Evolutionary conservation across 768 basidiomycete species (phyloP).

Genomic region (Zangia roseola): DNA sequence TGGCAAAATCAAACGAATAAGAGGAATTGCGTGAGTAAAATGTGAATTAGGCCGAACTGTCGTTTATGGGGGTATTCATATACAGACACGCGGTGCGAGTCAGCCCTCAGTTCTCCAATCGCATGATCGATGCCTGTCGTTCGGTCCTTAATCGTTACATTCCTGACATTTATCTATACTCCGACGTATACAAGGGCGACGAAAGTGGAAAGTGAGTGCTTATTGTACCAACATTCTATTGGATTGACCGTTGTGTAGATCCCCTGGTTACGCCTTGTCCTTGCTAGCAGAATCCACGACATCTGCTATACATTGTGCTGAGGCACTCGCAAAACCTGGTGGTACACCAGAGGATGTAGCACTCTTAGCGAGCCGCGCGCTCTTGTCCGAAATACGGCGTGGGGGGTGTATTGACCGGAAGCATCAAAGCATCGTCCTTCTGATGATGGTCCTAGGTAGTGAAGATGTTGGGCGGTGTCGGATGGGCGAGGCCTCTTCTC

Average conservation of each 20-base stretch:
- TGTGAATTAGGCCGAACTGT: background rate
- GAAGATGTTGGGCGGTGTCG: slow-evolving; percentile 92
- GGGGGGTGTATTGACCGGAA: slow-evolving; percentile 92
- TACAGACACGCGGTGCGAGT: slow-evolving; percentile 92
- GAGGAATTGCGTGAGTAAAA: slow-evolving; percentile 85
- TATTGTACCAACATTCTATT: background rate
- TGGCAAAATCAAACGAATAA: slow-evolving; percentile 90
- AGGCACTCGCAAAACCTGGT: slow-evolving; percentile 80
- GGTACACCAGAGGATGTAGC: slow-evolving; percentile 93
- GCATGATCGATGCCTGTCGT: slow-evolving; percentile 94
- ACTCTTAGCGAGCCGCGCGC: slow-evolving; percentile 69
- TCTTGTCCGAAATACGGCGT: slow-evolving; percentile 73
- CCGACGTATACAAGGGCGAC: slow-evolving; percentile 96
- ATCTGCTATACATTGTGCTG: slow-evolving; percentile 81
- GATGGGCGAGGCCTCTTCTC: slow-evolving; percentile 78
- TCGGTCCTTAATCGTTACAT: slow-evolving; percentile 94
- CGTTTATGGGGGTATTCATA: background rate
- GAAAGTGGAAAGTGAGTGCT: slow-evolving; percentile 89
- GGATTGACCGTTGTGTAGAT: slow-evolving; percentile 46
- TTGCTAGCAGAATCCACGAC: slow-evolving; percentile 93
- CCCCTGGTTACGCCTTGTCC: slow-evolving; percentile 92
- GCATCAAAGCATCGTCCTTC: slow-evolving; percentile 81
- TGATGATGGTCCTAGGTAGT: slow-evolving; percentile 95
- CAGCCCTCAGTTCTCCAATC: slow-evolving; percentile 94
- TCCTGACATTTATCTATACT: slow-evolving; percentile 97